Conservation (phyloP, 1,284 basidiomycete species). For the Tylopilus orsonianus region DNA sequence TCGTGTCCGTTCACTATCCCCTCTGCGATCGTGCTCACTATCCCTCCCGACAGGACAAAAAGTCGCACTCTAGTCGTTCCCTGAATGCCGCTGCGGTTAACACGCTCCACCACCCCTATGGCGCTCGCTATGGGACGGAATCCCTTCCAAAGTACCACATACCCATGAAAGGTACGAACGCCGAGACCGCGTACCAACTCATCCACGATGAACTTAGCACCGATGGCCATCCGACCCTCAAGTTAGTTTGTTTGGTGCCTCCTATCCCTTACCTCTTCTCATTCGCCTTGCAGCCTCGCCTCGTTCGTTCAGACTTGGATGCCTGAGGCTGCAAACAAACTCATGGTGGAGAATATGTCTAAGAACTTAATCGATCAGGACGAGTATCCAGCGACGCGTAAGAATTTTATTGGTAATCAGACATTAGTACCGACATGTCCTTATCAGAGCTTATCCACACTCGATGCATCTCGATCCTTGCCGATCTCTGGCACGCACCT, state of each 20-base stretch:
- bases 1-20: not conserved
- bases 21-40: not conserved
- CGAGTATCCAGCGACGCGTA: conserved; percentile 86
- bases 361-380: conserved; percentile 93
- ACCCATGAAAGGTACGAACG: conserved; percentile 57
- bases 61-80: conserved; percentile 38
- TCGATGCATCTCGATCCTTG: conserved; percentile 83
- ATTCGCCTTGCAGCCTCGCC: conserved; percentile 82
- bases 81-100: conserved; percentile 39
- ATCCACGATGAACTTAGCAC: conserved; percentile 83
- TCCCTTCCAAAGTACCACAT: conserved; percentile 69
- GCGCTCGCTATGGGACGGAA: conserved; percentile 61
- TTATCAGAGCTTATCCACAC: conserved; percentile 68
- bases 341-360: conserved; percentile 82
- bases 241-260: conserved; percentile 27
- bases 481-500: conserved; percentile 92
- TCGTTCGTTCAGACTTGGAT: conserved; percentile 77
- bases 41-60: conserved; percentile 44
- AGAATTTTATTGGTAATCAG: conserved; percentile 19
- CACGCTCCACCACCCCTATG: conserved; percentile 48
- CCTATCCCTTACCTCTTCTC: conserved; percentile 19
- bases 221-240: conserved; percentile 59
- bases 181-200: conserved; percentile 71
- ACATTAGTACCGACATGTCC: not conserved
- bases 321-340: conserved; percentile 60